Percentiles rank a stretch among this genome's conserved stretches.
phyloP scores from a whole-genome alignment of 2,329 filamentous ascomycete genomes.

The Diaporthe ampelina region DNA sequence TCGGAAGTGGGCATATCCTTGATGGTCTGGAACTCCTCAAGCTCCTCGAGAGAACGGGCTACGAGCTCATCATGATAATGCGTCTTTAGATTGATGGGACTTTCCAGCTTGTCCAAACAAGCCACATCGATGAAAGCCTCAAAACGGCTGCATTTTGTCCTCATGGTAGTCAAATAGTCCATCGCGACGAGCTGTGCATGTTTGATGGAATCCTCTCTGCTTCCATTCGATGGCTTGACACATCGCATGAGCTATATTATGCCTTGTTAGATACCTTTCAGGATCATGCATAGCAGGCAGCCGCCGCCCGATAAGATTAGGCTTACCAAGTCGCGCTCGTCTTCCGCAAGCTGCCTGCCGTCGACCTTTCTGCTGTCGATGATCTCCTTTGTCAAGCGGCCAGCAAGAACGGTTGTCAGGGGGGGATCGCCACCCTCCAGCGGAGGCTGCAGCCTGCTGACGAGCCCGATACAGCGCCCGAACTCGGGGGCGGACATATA shows the following conservation, averaged over 20 bases:
- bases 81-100: slow-evolving; percentile 40
- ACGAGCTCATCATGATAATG: slow-evolving; percentile 42
- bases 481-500: slow-evolving; percentile 39
- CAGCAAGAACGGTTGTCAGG: slow-evolving; percentile 36
- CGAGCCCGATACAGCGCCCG: slow-evolving; percentile 29
- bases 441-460: slow-evolving; percentile 22
- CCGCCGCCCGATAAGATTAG: background rate
- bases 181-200: slow-evolving; percentile 37
- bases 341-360: slow-evolving; percentile 8
- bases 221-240: slow-evolving; percentile 35
- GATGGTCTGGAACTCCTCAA: slow-evolving; percentile 28
- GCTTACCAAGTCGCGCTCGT: slow-evolving; percentile 34
- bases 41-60: slow-evolving; percentile 35
- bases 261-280: background rate
- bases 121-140: slow-evolving; percentile 34
- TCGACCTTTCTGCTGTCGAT: slow-evolving; percentile 27
- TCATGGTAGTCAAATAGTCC: slow-evolving; percentile 40
- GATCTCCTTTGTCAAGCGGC: slow-evolving; percentile 29
- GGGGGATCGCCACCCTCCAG: slow-evolving; percentile 30
- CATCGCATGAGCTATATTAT: slow-evolving; percentile 29
- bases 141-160: slow-evolving; percentile 28
- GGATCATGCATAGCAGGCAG: background rate
- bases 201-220: slow-evolving; percentile 30
- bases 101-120: slow-evolving; percentile 27
- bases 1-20: slow-evolving; percentile 11